These are phyloP conservation scores for Dendryphion nanum DNA, from an alignment of 2,329 filamentous ascomycete genomes.

Conservation along the genomic window DNA sequence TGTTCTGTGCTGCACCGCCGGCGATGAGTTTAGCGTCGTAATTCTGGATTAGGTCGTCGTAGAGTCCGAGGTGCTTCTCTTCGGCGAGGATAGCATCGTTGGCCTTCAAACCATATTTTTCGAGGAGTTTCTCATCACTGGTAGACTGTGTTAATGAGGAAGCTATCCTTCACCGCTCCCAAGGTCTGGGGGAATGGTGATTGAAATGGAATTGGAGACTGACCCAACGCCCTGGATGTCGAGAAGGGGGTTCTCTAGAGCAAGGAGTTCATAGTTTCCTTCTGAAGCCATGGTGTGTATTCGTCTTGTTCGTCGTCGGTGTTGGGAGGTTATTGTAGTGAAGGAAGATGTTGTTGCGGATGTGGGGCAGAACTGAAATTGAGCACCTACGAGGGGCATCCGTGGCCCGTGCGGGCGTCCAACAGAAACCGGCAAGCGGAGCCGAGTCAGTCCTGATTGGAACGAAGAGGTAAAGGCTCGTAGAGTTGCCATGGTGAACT, in stretches of 20 bases:
- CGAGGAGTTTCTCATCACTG: slow-evolving; percentile 78
- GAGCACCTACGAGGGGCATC: too few species aligned
- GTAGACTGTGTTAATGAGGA: slow-evolving; percentile 6
- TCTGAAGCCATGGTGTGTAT: slow-evolving; percentile 62
- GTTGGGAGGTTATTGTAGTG: background rate
- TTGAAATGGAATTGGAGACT: slow-evolving; percentile 28
- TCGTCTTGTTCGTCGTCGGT: slow-evolving; percentile 2
- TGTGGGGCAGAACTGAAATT: background rate
- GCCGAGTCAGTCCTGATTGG: background rate
- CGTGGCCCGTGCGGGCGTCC: background rate
- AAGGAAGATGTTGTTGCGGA: background rate
- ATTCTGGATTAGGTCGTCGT: slow-evolving; percentile 91
- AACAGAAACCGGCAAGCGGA: background rate
- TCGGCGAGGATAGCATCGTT: slow-evolving; percentile 98
- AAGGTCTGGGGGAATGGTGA: background rate
- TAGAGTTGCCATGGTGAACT: background rate
- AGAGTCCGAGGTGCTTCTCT: slow-evolving; percentile 83
- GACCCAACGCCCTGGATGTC: slow-evolving; percentile 86
- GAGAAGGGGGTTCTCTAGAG: slow-evolving; percentile 95
- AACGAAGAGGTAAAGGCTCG: background rate
- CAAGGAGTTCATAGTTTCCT: slow-evolving; percentile 85
- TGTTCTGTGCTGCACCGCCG: slow-evolving; percentile 96
- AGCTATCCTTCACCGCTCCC: too few species aligned
- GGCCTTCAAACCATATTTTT: slow-evolving; percentile 90
- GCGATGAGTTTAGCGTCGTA: slow-evolving; percentile 92